Conservation (phyloP, 2,329 filamentous ascomycete genomes). For the Magnaporthiopsis rhizophila region DNA sequence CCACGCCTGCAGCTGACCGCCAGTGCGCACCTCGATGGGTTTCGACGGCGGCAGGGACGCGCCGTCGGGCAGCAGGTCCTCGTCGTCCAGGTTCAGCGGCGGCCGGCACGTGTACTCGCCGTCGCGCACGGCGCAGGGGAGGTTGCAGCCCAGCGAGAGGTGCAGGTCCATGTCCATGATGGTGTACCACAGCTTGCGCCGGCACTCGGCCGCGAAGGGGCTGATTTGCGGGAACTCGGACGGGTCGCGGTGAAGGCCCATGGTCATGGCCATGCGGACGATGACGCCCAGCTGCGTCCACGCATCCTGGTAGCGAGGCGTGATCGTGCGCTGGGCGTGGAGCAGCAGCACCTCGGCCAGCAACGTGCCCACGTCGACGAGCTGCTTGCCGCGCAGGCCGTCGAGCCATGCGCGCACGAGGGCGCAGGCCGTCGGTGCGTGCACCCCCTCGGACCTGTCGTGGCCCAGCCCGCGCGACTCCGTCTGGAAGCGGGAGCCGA, state of each 20-base stretch:
- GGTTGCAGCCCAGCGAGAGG: conserved; percentile 42
- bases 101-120: conserved; percentile 46
- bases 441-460: conserved; percentile 45
- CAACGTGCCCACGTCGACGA: conserved; percentile 44
- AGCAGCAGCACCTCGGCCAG: conserved; percentile 46
- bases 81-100: conserved; percentile 46
- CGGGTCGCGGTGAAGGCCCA: conserved; percentile 50
- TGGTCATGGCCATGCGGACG: conserved; percentile 50
- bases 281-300: conserved; percentile 49
- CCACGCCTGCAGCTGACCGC: conserved; percentile 46
- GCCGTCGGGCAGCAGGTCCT: conserved; percentile 39
- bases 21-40: conserved; percentile 43
- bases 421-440: conserved; percentile 48
- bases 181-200: conserved; percentile 48
- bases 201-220: conserved; percentile 43
- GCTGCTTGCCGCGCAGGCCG: conserved; percentile 40
- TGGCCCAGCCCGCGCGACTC: conserved; percentile 41
- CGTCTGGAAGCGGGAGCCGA: conserved; percentile 45
- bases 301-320: conserved; percentile 37
- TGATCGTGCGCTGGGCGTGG: conserved; percentile 43
- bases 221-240: conserved; percentile 43
- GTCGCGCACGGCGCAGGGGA: conserved; percentile 43
- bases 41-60: conserved; percentile 38
- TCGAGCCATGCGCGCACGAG: conserved; percentile 48
- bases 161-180: conserved; percentile 50